Conservation (phyloP, 2,329 filamentous ascomycete genomes). For the Talaromyces sp. region DNA sequence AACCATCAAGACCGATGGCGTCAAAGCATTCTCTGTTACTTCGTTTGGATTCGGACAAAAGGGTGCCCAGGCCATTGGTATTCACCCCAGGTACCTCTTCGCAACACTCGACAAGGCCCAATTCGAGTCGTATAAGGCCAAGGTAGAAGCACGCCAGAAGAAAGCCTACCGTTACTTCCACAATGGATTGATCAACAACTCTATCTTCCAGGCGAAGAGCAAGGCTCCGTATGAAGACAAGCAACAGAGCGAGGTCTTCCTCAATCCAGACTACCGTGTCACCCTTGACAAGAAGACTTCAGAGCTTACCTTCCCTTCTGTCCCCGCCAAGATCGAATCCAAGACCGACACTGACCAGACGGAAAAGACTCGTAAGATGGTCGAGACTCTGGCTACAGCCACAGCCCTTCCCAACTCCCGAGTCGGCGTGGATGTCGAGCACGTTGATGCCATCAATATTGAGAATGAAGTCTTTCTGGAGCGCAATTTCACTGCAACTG, state of each 20-base stretch:
- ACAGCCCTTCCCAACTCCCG: slow-evolving; percentile 62
- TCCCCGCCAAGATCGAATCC: slow-evolving; percentile 62
- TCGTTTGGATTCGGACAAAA: slow-evolving; percentile 99
- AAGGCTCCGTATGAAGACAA: slow-evolving; percentile 85
- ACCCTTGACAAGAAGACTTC: slow-evolving; percentile 79
- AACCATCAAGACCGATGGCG: slow-evolving; percentile 91
- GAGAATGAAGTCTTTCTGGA: slow-evolving; percentile 90
- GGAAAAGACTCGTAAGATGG: slow-evolving; percentile 66
- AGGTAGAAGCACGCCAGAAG: slow-evolving; percentile 92
- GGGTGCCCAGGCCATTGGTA: slow-evolving; percentile 93
- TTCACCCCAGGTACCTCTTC: slow-evolving; percentile 93
- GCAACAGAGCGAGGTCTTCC: slow-evolving; percentile 79
- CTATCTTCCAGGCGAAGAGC: slow-evolving; percentile 91
- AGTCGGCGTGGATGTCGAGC: slow-evolving; percentile 91
- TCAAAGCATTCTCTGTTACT: slow-evolving; percentile 98
- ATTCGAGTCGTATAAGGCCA: slow-evolving; percentile 75
- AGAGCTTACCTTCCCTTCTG: slow-evolving; percentile 65
- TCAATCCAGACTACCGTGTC: slow-evolving; percentile 90
- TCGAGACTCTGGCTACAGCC: slow-evolving; percentile 70
- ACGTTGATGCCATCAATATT: slow-evolving; percentile 80
- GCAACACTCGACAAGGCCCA: slow-evolving; percentile 85
- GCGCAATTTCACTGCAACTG: slow-evolving; percentile 83
- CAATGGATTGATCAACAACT: slow-evolving; percentile 97
- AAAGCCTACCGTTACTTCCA: slow-evolving; percentile 99
- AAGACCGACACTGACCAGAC: slow-evolving; percentile 51